Percentiles rank a stretch among this genome's conserved stretches.
These are phyloP conservation scores for Albizia julibrissin DNA, from an alignment of 306 rosid species.

Conservation along the genomic window DNA sequence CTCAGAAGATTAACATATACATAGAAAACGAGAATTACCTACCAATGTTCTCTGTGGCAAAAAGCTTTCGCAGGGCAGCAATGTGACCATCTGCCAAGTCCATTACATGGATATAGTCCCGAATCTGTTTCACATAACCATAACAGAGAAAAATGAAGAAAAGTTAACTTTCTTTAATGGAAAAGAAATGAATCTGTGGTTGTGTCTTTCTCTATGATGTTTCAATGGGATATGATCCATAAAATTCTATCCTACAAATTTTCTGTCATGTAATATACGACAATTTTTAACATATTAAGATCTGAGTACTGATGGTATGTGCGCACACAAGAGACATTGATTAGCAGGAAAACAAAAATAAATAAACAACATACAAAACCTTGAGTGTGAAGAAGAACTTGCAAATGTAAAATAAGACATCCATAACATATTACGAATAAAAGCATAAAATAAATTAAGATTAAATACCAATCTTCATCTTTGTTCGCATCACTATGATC, in stretches of 20 bases:
- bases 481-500: neutral
- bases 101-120: constrained; percentile 89
- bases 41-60: constrained; percentile 59
- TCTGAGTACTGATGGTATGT: neutral
- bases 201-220: neutral
- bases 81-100: constrained; percentile 89
- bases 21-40: neutral
- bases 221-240: neutral
- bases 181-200: neutral
- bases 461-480: neutral
- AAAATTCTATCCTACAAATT: neutral
- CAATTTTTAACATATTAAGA: neutral
- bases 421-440: neutral
- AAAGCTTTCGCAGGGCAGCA: constrained; percentile 78
- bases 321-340: neutral
- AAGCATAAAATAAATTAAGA: neutral
- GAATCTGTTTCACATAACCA: constrained; percentile 45
- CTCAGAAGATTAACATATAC: neutral
- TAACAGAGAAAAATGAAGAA: neutral
- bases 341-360: neutral
- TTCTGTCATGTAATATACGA: neutral
- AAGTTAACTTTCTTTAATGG: neutral
- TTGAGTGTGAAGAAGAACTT: neutral
- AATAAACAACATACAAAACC: neutral
- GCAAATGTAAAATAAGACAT: neutral